Conservation (phyloP, 805 yeast genomes). For the Alloascoidea africana region DNA sequence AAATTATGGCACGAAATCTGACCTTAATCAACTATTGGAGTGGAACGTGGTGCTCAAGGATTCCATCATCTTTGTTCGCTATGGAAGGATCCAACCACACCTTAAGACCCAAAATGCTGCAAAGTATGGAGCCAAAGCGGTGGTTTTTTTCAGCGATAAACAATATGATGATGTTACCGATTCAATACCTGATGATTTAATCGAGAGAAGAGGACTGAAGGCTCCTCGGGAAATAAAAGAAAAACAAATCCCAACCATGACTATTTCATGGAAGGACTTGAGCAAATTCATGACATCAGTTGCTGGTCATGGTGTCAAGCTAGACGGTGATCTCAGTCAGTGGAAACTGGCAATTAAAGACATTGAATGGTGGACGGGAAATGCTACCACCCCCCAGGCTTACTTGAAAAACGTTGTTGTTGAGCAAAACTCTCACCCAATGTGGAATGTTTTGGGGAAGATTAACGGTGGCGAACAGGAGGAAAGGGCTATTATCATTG, state of each 20-base stretch:
- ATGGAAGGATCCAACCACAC: constrained; percentile 35
- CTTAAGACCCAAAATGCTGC: constrained; percentile 42
- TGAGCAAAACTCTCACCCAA: constrained; percentile 36
- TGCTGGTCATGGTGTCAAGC: constrained; percentile 22
- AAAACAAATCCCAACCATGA: constrained; percentile 48
- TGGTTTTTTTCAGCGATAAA: constrained; percentile 44
- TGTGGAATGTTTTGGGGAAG: constrained; percentile 69
- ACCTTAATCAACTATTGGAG: constrained; percentile 27
- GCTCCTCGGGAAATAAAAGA: constrained; percentile 4
- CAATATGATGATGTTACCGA: not conserved
- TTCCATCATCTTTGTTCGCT: constrained; percentile 44
- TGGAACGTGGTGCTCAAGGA: constrained; percentile 25
- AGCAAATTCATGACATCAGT: constrained; percentile 22
- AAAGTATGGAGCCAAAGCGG: constrained; percentile 41
- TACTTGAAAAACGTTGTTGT: constrained; percentile 23
- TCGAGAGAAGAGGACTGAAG: not conserved
- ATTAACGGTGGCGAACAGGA: constrained; percentile 71
- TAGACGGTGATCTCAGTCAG: constrained; percentile 20
- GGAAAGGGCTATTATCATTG: constrained; percentile 59
- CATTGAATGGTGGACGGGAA: constrained; percentile 30
- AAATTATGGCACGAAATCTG: constrained; percentile 47
- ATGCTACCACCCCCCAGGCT: constrained; percentile 10
- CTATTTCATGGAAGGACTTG: constrained; percentile 67
- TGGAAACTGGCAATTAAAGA: constrained; percentile 12
- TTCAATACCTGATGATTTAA: not conserved